phyloP scores from a whole-genome alignment of 345 rosid genomes.

The Ceriops tagal region DNA sequence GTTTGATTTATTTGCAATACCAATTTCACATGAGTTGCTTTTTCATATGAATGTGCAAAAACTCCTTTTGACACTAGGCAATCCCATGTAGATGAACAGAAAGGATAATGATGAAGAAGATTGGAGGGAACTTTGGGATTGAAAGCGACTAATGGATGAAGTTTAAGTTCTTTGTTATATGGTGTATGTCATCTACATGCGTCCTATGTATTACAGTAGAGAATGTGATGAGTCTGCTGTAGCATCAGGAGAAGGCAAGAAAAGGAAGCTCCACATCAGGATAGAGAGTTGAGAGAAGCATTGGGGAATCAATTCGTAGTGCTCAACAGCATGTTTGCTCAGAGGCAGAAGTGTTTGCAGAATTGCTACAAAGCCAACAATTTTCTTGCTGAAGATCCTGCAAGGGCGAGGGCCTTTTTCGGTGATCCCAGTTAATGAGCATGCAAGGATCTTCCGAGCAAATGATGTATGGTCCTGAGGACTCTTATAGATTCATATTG shows the following conservation, averaged over 20 bases:
- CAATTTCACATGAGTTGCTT: too few species aligned
- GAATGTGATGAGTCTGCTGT: slow-evolving; percentile 2
- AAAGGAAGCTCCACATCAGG: slow-evolving; percentile 6
- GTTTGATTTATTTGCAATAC: neutral
- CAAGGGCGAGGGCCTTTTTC: slow-evolving; percentile 16
- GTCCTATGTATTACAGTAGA: neutral
- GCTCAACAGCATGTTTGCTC: neutral
- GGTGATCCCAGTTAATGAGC: slow-evolving; percentile 17
- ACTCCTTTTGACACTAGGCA: neutral
- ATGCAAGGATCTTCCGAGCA: slow-evolving; percentile 14
- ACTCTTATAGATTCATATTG: neutral
- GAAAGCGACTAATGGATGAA: slow-evolving; percentile 17
- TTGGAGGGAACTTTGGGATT: slow-evolving; percentile 17
- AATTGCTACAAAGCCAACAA: slow-evolving; percentile 11
- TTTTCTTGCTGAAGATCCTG: slow-evolving; percentile 16
- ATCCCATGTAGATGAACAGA: slow-evolving; percentile 14
- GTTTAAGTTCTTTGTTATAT: slow-evolving; percentile 19
- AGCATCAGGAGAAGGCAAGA: neutral
- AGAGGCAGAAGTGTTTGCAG: slow-evolving; percentile 14
- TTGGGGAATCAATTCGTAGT: neutral
- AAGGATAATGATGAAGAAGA: slow-evolving; percentile 14
- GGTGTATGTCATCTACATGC: slow-evolving; percentile 13
- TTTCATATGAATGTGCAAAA: too few species aligned
- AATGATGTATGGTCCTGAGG: slow-evolving; percentile 24
- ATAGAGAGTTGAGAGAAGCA: slow-evolving; percentile 6